Evolutionary conservation across 2,329 filamentous ascomycete species (phyloP).

Genomic region (Aspergillus aculeatus): DNA sequence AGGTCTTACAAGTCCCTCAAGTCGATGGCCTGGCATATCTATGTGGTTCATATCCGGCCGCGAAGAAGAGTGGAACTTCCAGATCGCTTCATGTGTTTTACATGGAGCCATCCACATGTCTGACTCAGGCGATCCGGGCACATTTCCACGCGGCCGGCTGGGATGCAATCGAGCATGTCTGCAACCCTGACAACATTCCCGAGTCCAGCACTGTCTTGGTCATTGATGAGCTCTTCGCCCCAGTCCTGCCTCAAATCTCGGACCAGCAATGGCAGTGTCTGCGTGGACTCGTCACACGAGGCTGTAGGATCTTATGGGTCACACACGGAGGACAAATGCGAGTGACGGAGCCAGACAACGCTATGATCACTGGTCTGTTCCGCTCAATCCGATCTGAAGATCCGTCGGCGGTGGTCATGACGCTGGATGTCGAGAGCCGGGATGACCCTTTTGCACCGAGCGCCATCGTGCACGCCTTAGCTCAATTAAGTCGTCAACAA

Average conservation of each 20-base stretch:
- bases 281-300: not conserved
- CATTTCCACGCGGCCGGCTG: not conserved
- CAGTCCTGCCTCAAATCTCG: not conserved
- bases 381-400: conserved; percentile 11
- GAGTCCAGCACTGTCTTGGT: not conserved
- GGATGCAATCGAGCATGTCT: not conserved
- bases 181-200: not conserved
- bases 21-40: not conserved
- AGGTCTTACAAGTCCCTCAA: not conserved
- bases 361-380: conserved; percentile 8
- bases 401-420: conserved; percentile 4
- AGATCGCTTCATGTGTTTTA: not conserved
- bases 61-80: no score
- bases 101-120: not conserved
- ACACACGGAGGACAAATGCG: conserved; percentile 5
- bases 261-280: conserved; percentile 6
- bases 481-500: not conserved
- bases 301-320: conserved; percentile 11
- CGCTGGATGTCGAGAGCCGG: conserved; percentile 5
- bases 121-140: not conserved
- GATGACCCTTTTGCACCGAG: not conserved
- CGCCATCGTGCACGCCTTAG: not conserved
- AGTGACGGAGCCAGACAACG: conserved; percentile 1
- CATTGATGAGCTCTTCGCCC: conserved; percentile 3
- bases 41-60: not conserved